Evolutionary conservation across 257 asterid species (phyloP).

Genomic region (Solanum bulbocastanum): DNA sequence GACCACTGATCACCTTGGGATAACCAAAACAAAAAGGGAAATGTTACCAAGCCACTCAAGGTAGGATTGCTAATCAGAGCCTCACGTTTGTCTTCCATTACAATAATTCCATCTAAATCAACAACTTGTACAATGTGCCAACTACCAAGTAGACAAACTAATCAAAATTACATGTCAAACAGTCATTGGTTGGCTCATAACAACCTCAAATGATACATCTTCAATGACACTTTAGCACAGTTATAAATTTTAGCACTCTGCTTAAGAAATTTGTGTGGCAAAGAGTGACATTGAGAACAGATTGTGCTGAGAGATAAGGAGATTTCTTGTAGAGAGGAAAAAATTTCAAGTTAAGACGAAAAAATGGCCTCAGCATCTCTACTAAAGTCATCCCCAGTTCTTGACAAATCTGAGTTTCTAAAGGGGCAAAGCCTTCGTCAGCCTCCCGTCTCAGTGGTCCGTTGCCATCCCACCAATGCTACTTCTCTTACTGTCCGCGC

Average conservation of each 20-base stretch:
- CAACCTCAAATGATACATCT: conserved; percentile 70
- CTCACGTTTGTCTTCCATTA: conserved; percentile 17
- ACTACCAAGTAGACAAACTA: conserved; percentile 25
- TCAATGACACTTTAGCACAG: conserved; percentile 5
- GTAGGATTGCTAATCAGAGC: conserved; percentile 4
- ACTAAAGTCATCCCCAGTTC: conserved; percentile 65
- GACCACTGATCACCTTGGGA: conserved; percentile 24
- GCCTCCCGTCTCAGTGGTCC: conserved; percentile 37
- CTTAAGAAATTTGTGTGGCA: conserved; percentile 31
- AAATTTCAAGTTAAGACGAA: not conserved
- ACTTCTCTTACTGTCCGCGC: conserved; percentile 46
- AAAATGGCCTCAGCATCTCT: conserved; percentile 88
- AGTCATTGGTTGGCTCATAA: conserved; percentile 36
- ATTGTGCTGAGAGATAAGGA: conserved; percentile 33
- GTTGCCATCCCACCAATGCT: conserved; percentile 30
- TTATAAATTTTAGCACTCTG: conserved; percentile 23
- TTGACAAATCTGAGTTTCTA: conserved; percentile 68
- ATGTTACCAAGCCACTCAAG: not conserved
- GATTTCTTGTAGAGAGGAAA: not conserved
- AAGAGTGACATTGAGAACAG: conserved; percentile 17
- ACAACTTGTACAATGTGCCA: conserved; percentile 30
- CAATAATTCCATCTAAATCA: conserved; percentile 19
- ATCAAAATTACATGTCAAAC: conserved; percentile 21
- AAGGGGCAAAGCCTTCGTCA: conserved; percentile 71
- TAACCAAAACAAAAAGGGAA: not conserved